phyloP scores from a whole-genome alignment of 306 rosid genomes.

The Boehmeria nivea region DNA sequence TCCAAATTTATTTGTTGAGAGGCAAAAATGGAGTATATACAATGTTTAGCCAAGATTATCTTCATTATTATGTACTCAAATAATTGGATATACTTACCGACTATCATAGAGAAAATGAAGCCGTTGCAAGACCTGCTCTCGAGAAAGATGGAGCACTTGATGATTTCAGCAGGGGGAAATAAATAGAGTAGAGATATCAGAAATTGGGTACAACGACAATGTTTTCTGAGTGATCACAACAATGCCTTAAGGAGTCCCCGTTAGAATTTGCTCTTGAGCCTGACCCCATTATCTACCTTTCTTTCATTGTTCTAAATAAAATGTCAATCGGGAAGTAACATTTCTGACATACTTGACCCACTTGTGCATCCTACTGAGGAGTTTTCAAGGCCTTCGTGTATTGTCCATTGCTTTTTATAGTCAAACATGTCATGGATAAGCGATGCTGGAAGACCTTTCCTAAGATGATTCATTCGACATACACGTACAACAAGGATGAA shows the following conservation, averaged over 20 bases:
- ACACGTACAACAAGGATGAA: conserved; percentile 13
- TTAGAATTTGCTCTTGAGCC: conserved; percentile 19
- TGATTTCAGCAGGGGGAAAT: too few species aligned
- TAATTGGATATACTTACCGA: not conserved
- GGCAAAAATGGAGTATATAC: not conserved
- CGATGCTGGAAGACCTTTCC: conserved; percentile 55
- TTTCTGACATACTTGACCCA: conserved; percentile 48
- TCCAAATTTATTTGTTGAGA: too few species aligned
- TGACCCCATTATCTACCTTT: conserved; percentile 21
- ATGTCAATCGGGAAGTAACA: conserved; percentile 64
- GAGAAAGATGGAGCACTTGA: too few species aligned
- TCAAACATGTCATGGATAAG: conserved; percentile 59
- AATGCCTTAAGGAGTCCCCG: not conserved
- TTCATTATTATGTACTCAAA: not conserved
- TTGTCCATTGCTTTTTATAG: conserved; percentile 48
- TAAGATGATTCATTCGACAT: conserved; percentile 69
- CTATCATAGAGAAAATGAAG: not conserved
- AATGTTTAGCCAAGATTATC: too few species aligned
- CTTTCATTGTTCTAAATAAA: conserved; percentile 39
- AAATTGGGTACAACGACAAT: too few species aligned
- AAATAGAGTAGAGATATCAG: too few species aligned
- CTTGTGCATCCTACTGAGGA: conserved; percentile 65
- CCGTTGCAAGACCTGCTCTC: too few species aligned
- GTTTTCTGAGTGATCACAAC: not conserved
- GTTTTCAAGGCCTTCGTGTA: conserved; percentile 76